These are phyloP conservation scores for Tricholoma sp. DNA, from an alignment of 768 basidiomycete genomes.

Conservation along the genomic window DNA sequence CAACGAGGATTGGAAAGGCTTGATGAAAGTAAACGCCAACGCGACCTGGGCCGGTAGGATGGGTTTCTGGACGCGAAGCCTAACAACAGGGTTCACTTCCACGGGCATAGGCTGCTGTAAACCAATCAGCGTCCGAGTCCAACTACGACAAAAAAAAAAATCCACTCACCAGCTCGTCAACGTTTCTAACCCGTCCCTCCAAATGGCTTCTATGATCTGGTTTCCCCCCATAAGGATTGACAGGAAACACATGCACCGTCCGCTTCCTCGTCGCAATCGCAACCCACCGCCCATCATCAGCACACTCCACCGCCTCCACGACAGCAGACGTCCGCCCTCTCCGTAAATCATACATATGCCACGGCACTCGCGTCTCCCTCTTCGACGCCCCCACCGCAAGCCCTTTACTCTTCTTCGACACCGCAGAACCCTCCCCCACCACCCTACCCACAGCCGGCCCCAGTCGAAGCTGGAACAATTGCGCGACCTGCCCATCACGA, in stretches of 20 bases:
- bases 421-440: neutral
- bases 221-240: slow-evolving; percentile 72
- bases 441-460: slow-evolving; percentile 9
- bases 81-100: slow-evolving; percentile 50
- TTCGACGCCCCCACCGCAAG: neutral
- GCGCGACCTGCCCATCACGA: neutral
- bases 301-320: slow-evolving; percentile 52
- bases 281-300: slow-evolving; percentile 54
- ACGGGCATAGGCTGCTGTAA: slow-evolving; percentile 46
- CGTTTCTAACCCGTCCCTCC: slow-evolving; percentile 52
- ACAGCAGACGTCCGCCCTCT: slow-evolving; percentile 68
- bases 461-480: slow-evolving; percentile 12
- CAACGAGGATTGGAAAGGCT: slow-evolving; percentile 10
- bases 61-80: slow-evolving; percentile 37
- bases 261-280: slow-evolving; percentile 48
- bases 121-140: neutral
- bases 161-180: neutral
- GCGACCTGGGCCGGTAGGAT: slow-evolving; percentile 32
- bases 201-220: slow-evolving; percentile 60
- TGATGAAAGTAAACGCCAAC: slow-evolving; percentile 54
- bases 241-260: slow-evolving; percentile 63
- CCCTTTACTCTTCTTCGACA: neutral
- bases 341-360: slow-evolving; percentile 62
- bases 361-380: slow-evolving; percentile 24
- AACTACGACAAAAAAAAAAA: neutral